Conservation (phyloP, 352 stramenopile genomes). For the Pythium aphanidermatum region DNA sequence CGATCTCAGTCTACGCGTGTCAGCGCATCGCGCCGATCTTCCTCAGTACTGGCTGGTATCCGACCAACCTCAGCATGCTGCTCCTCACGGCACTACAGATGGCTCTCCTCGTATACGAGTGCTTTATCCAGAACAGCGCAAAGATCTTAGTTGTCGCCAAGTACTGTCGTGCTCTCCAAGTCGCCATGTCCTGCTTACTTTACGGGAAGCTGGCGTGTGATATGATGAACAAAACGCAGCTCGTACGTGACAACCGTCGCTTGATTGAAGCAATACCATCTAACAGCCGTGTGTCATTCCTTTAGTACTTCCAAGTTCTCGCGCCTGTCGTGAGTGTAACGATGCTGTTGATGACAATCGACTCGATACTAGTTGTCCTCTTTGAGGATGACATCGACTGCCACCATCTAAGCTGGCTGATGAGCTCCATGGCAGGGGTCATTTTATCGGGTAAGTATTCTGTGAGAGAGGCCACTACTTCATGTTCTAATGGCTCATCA, state of each 20-base stretch:
- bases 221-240: constrained; percentile 33
- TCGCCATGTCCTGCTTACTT: constrained; percentile 60
- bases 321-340: constrained; percentile 40
- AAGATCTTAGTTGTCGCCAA: constrained; percentile 63
- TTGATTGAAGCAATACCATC: neutral
- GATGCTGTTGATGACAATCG: constrained; percentile 48
- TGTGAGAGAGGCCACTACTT: too few relatives aligned
- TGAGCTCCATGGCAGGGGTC: constrained; percentile 53
- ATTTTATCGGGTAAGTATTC: constrained; percentile 40
- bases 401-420: constrained; percentile 59
- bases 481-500: too few relatives aligned
- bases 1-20: constrained; percentile 32
- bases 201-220: constrained; percentile 66
- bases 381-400: constrained; percentile 54
- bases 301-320: constrained; percentile 46
- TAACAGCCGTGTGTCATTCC: neutral
- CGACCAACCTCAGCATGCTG: constrained; percentile 57
- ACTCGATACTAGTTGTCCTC: constrained; percentile 39
- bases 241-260: constrained; percentile 3
- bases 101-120: constrained; percentile 57
- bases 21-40: constrained; percentile 54
- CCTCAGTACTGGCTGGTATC: constrained; percentile 46
- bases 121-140: constrained; percentile 46
- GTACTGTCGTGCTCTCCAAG: constrained; percentile 64
- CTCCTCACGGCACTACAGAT: constrained; percentile 54